Evolutionary conservation across 2,329 filamentous ascomycete genomes (phyloP), one percentile per base, ranked within the genome.

Genomic region (Fusarium brachygibbosum): DNA sequence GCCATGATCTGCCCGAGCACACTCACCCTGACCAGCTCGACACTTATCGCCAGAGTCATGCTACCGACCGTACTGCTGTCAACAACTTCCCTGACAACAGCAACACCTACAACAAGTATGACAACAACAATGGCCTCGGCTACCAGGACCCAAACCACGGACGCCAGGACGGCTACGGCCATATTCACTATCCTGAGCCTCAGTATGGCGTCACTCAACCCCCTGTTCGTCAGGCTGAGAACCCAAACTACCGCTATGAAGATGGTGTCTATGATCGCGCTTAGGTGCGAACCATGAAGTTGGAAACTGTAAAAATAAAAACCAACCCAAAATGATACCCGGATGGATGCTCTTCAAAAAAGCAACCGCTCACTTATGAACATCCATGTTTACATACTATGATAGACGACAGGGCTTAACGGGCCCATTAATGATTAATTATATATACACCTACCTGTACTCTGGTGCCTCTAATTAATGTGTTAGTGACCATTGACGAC

Each of bases 11-110:
- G 5, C 81, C 81, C 10, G 73, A 75, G 69, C 81, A 83, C 71
- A 75, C 81, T n/a, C 77, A 76, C 13, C 81, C 81, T 3, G 76
- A 77, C 31, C 73, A 83, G 75, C 75, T 85, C 75, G 60, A 75
- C 59, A 76, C 76, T 25, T 53, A 34, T 54, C 80, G 82, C 37
- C 80, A 79, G 70, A 85, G 82, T 76, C 78, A 82, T 65, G 78
- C 70, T 66, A 82, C 78, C 14, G 83, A 77, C 61, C 75, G 69
- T 55, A 82, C 76, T 28, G 77, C 76, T 37, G 75, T 80, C 38
- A 75, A 72, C 59, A 64, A 71, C 32, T 76, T 74, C 44, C 63
- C 71, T 16, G 53, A 73, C 21, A 61, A 58, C 17, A 63, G 74
- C n/a, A 63, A 58, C 19, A 62, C 74, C 19, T 73, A 76, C 69